Conservation (phyloP, 2,329 filamentous ascomycete genomes). For the Talaromyces sp. region DNA sequence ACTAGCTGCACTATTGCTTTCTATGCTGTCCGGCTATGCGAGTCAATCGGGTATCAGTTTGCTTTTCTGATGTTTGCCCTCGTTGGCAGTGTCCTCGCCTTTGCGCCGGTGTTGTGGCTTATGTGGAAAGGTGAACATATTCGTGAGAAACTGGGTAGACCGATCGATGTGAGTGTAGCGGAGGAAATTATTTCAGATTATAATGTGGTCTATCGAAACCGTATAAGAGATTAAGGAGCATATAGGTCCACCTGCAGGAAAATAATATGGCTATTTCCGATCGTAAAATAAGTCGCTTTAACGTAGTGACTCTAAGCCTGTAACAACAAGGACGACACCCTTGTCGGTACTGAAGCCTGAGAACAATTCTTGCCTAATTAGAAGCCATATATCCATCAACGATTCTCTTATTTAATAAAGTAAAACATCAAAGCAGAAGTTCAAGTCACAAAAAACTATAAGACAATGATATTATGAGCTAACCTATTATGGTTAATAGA, state of each 20-base stretch:
- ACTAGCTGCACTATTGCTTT: constrained; percentile 1
- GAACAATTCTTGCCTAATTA: too few relatives aligned
- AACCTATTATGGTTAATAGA: neutral
- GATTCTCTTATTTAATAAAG: neutral
- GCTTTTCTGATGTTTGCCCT: constrained; percentile 7
- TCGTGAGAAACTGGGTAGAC: neutral
- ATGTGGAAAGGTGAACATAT: constrained; percentile 2
- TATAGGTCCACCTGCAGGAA: neutral
- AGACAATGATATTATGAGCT: neutral
- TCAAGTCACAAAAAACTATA: neutral
- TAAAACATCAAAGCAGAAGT: neutral
- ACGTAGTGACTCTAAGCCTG: neutral
- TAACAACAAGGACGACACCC: neutral
- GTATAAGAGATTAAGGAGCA: neutral
- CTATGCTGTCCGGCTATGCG: neutral
- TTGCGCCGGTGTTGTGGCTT: constrained; percentile 1
- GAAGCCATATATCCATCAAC: neutral
- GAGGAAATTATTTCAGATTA: constrained; percentile 3
- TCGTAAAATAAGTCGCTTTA: neutral
- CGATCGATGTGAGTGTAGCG: neutral
- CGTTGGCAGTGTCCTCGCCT: constrained; percentile 2
- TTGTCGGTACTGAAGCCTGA: neutral
- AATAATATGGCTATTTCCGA: neutral
- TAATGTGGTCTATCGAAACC: neutral
- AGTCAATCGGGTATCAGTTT: constrained; percentile 5